These are phyloP conservation scores for Mytilinidion resinicola DNA, from an alignment of 495 filamentous ascomycete species.

Conservation along the genomic window DNA sequence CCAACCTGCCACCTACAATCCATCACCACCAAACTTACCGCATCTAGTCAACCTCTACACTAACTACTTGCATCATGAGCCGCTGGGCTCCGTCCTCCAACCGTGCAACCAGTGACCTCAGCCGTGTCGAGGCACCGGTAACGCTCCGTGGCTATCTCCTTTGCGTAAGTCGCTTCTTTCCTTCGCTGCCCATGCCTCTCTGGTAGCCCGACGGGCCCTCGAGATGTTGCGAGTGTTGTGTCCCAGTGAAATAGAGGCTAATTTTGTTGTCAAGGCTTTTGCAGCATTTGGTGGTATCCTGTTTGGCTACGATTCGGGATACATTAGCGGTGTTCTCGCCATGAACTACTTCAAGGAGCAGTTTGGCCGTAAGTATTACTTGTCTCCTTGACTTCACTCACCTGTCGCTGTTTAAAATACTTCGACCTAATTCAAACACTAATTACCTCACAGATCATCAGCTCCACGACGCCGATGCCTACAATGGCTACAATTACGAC, in stretches of 20 bases:
- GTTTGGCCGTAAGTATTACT: constrained; percentile 14
- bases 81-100: constrained; percentile 20
- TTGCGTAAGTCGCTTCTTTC: constrained; percentile 15
- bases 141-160: constrained; percentile 37
- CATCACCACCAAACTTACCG: not conserved
- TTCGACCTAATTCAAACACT: not conserved
- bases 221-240: no score
- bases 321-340: constrained; percentile 36
- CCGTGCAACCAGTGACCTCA: constrained; percentile 22
- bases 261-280: constrained; percentile 16
- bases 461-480: constrained; percentile 5
- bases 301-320: constrained; percentile 41
- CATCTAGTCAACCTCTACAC: not conserved
- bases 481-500: constrained; percentile 13
- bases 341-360: constrained; percentile 28
- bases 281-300: constrained; percentile 40
- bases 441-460: not conserved
- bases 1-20: not conserved
- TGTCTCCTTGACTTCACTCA: not conserved
- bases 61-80: not conserved
- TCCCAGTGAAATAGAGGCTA: no score
- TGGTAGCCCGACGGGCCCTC: no score
- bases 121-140: constrained; percentile 37
- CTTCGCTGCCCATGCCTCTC: no score
- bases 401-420: not conserved